Base-by-base conservation (phyloP, 2,329 filamentous ascomycete genomes). In the Neophaeococcomyces aloes region DNA sequence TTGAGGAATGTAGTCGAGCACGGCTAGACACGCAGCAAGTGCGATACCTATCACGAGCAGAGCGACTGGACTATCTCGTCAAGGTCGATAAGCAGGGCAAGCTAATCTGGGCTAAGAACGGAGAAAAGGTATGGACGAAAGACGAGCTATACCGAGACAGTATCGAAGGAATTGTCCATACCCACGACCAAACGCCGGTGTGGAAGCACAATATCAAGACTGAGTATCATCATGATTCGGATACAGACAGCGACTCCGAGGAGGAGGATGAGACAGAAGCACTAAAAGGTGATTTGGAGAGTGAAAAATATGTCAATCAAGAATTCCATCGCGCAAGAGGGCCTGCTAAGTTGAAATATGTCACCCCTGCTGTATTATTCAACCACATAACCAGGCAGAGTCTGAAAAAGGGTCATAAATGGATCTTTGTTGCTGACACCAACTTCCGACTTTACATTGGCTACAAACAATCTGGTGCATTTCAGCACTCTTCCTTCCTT, bases 381-480 rank as follows among this genome's bases (percentile, higher is more conserved):
- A 86, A 91, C 61, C 82, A 83, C 50, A 69, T 94, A 4, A 70
- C 91, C 13, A 77, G 84, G 7, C 61, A 56, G 48, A 82, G 85
- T 51, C 80, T 83, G 0, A 83, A 87, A 30, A 83, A 80, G 61
- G 86, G 86, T 50, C 88, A 89, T 57, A 91, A 84, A 3, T 94
- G 88, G 88, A 93, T 94, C 51, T 95, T 94, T 56, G 87, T 72
- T 6, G 82, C 83, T 18, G 87, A 94, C 62, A 89, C 85, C 1
- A 81, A 76, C 1, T 91, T 88, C 34, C 60, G 61, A 1, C 69
- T 94, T 0, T 94, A 94, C 60, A 78, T 94, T 27, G 87, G 87
- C 37, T 91, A 94, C 67, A 94, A 95, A 58, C 78, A 84, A 60
- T 82, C 79, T 3, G 88, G 88, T 8, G 79, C 83, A 3, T 95